Evolutionary conservation across 1,284 basidiomycete species (phyloP).

Genomic region (Heterobasidion occidentale): DNA sequence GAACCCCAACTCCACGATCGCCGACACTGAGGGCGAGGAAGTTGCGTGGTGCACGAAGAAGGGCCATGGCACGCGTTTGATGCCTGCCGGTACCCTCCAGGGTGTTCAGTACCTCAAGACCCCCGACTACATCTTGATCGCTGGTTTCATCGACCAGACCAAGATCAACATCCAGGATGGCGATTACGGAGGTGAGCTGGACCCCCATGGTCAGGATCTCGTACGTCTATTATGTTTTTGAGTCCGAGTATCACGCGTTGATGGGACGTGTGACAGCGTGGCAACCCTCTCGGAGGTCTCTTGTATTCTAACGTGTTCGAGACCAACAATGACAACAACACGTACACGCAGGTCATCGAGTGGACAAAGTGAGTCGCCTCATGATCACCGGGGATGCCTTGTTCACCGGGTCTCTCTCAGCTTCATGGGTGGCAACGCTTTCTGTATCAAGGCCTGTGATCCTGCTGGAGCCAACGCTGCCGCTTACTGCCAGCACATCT

Average conservation of each 20-base stretch:
- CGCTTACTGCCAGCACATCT: slow-evolving; percentile 37
- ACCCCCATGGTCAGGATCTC: slow-evolving; percentile 51
- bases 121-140: slow-evolving; percentile 56
- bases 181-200: slow-evolving; percentile 68
- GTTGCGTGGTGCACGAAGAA: slow-evolving; percentile 72
- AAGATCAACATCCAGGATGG: slow-evolving; percentile 39
- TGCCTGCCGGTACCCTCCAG: slow-evolving; percentile 52
- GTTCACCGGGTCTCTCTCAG: slow-evolving; percentile 13
- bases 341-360: slow-evolving; percentile 30
- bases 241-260: neutral
- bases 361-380: slow-evolving; percentile 33
- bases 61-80: slow-evolving; percentile 56
- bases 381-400: neutral
- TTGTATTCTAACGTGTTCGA: slow-evolving; percentile 41
- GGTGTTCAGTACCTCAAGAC: slow-evolving; percentile 64
- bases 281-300: slow-evolving; percentile 46
- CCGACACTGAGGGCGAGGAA: slow-evolving; percentile 56
- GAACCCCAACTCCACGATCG: slow-evolving; percentile 40
- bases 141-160: slow-evolving; percentile 57
- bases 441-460: slow-evolving; percentile 51
- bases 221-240: slow-evolving; percentile 18
- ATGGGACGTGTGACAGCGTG: slow-evolving; percentile 21
- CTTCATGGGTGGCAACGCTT: slow-evolving; percentile 38
- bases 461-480: slow-evolving; percentile 30
- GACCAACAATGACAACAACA: slow-evolving; percentile 23